phyloP scores from a whole-genome alignment of 2,329 filamentous ascomycete species.

The Curvularia lunata region DNA sequence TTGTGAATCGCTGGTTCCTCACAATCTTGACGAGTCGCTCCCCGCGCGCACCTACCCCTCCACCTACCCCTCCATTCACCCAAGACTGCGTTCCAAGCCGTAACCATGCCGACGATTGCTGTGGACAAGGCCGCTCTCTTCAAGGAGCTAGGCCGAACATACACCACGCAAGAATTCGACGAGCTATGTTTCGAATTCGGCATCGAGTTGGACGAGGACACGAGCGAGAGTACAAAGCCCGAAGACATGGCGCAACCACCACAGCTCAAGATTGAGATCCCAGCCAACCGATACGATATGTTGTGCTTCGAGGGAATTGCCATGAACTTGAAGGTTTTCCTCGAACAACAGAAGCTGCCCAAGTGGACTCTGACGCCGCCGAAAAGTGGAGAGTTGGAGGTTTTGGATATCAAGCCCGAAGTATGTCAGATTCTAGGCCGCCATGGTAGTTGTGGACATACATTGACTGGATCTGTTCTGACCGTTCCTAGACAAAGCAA shows the following conservation, averaged over 20 bases:
- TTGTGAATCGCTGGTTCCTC: background rate
- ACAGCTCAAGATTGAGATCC: constrained; percentile 97
- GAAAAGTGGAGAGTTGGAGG: constrained; percentile 74
- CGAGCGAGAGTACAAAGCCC: constrained; percentile 40
- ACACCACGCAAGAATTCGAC: constrained; percentile 92
- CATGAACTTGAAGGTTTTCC: constrained; percentile 94
- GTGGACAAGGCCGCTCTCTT: constrained; percentile 97
- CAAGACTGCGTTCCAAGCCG: constrained; percentile 16
- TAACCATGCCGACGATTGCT: constrained; percentile 90
- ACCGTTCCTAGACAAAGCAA: constrained; percentile 65
- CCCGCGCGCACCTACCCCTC: constrained; percentile 33
- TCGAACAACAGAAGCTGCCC: constrained; percentile 75
- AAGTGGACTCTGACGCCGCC: constrained; percentile 80
- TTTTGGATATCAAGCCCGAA: constrained; percentile 77
- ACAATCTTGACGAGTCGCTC: constrained; percentile 17
- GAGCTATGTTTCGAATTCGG: constrained; percentile 98
- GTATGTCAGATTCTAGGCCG: constrained; percentile 45
- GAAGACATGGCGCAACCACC: constrained; percentile 73
- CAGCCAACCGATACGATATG: constrained; percentile 93
- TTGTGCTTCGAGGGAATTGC: constrained; percentile 97
- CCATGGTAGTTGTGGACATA: background rate
- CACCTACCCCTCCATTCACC: constrained; percentile 40
- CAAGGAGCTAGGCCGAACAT: constrained; percentile 89
- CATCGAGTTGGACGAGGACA: constrained; percentile 95
- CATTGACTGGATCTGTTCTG: constrained; percentile 10